phyloP scores from a whole-genome alignment of 352 stramenopile species.

The Phytophthora pistaciae region DNA sequence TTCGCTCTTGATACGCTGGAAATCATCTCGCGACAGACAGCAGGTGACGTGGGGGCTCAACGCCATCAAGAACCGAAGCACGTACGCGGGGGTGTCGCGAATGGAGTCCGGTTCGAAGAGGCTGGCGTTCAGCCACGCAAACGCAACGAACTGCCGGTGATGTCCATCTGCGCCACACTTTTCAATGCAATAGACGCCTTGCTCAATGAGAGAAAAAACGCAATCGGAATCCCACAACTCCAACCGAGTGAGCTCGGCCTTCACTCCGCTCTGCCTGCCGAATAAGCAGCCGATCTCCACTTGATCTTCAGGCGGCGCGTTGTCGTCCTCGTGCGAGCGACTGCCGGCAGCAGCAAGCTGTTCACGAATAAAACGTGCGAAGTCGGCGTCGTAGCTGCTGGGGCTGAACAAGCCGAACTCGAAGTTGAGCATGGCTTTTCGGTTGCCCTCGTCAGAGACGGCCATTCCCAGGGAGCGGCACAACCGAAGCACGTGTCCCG shows the following conservation, averaged over 20 bases:
- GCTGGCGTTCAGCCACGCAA: constrained; percentile 52
- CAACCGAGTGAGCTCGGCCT: constrained; percentile 46
- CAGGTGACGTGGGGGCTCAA: constrained; percentile 35
- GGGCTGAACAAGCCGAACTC: constrained; percentile 50
- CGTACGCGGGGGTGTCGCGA: constrained; percentile 62
- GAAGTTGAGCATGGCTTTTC: constrained; percentile 41
- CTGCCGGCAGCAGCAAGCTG: constrained; percentile 31
- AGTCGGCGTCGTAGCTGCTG: constrained; percentile 65
- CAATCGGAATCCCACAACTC: constrained; percentile 44
- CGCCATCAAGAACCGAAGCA: constrained; percentile 55
- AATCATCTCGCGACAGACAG: constrained; percentile 30
- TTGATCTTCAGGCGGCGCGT: constrained; percentile 1
- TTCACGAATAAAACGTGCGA: constrained; percentile 60
- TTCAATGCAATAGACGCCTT: constrained; percentile 66
- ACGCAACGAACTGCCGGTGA: constrained; percentile 46
- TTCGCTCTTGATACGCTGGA: constrained; percentile 18
- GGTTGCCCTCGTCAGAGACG: constrained; percentile 19
- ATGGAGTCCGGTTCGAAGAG: constrained; percentile 50
- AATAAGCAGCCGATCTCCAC: constrained; percentile 60
- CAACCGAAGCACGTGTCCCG: constrained; percentile 56
- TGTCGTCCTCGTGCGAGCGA: not conserved
- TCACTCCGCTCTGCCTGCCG: constrained; percentile 61
- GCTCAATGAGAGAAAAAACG: constrained; percentile 24
- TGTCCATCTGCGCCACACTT: not conserved
- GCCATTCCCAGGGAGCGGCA: constrained; percentile 58